Base-by-base conservation (phyloP, 768 basidiomycete genomes). In the Dentipellis sp. region DNA sequence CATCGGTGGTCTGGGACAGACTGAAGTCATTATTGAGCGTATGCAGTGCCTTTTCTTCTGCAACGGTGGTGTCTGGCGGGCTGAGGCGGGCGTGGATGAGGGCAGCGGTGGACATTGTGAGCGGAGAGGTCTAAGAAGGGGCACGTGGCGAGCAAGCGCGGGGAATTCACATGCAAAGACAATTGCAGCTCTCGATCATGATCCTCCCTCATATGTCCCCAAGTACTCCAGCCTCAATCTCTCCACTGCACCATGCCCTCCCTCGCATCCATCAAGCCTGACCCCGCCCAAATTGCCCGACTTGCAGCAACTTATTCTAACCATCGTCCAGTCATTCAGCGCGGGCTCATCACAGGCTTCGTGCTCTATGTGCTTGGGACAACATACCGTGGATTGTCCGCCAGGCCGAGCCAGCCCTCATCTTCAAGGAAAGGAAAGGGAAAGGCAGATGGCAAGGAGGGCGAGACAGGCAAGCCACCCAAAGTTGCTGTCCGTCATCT, bases 251-350 rank as follows among this genome's bases (percentile, higher is more conserved):
- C 45, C 36, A 74, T 75, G 71, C 38, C 62, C 9, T 52, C 65
- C 39, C 59, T 71, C 46, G 67, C 69, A 11, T 67, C 64, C 8
- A 56, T 66, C 29, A 59, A 63, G 55, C 62, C 63, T 35, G 64
- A 63, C 36, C 68, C 75, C 40, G 69, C 75, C 48, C 73, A 68
- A 11, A 59, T 83, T 29, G 66, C 77, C 2, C 68, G 67, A 51
- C 66, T 86, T 49, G 66, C 75, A 38, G 75, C 74, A 53, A 56
- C 67, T n/a, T 94, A 95, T 63, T 65, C 77, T 3, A 55, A 67
- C 1, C 82, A 91, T 66, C 74, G 92, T 4, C 88, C 90, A 3
- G 63, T 78, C 39, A 73, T 94, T 50, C 92, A 94, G 68, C 81
- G 83, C 42, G 59, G 78, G 29, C 73, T 95, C 17, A 93, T 85